phyloP scores from a whole-genome alignment of 306 rosid species.

The Nissolia schottii region DNA sequence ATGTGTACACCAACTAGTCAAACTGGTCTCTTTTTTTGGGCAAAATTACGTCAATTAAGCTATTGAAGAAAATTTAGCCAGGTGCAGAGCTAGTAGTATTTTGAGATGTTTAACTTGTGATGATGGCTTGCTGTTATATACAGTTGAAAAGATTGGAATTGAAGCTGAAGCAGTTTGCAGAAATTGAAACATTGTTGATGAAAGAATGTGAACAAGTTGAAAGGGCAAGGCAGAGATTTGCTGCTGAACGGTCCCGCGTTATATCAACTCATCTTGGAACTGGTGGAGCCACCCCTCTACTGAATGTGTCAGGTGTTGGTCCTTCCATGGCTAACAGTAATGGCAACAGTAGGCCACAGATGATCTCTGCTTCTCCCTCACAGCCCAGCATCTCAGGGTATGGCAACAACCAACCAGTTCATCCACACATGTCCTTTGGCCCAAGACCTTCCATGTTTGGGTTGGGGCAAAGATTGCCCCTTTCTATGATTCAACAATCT shows the following conservation, averaged over 20 bases:
- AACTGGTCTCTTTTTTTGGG: background rate
- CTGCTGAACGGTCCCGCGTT: slow-evolving; percentile 70
- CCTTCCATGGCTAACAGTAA: slow-evolving; percentile 67
- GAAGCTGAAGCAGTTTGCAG: slow-evolving; percentile 99
- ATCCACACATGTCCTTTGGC: slow-evolving; percentile 79
- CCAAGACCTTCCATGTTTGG: slow-evolving; percentile 80
- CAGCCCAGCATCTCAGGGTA: slow-evolving; percentile 84
- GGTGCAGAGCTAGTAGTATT: slow-evolving; percentile 12
- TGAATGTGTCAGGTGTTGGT: slow-evolving; percentile 53
- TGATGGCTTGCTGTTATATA: slow-evolving; percentile 23
- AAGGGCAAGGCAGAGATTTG: slow-evolving; percentile 77
- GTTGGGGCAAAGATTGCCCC: slow-evolving; percentile 83
- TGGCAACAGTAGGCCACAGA: slow-evolving; percentile 69
- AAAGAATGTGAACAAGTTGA: slow-evolving; percentile 97
- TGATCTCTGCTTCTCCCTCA: slow-evolving; percentile 68
- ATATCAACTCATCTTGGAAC: slow-evolving; percentile 70
- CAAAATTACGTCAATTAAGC: slow-evolving; percentile 8
- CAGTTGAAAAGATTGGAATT: slow-evolving; percentile 96
- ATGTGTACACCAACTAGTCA: background rate
- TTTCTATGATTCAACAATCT: slow-evolving; percentile 71
- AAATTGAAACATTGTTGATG: slow-evolving; percentile 92
- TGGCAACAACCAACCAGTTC: slow-evolving; percentile 65
- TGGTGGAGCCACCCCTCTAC: slow-evolving; percentile 47
- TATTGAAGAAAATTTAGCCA: slow-evolving; percentile 13
- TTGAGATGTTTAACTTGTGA: slow-evolving; percentile 19